Base-by-base conservation (phyloP, 2,329 filamentous ascomycete species). In the Beauveria sp. region DNA sequence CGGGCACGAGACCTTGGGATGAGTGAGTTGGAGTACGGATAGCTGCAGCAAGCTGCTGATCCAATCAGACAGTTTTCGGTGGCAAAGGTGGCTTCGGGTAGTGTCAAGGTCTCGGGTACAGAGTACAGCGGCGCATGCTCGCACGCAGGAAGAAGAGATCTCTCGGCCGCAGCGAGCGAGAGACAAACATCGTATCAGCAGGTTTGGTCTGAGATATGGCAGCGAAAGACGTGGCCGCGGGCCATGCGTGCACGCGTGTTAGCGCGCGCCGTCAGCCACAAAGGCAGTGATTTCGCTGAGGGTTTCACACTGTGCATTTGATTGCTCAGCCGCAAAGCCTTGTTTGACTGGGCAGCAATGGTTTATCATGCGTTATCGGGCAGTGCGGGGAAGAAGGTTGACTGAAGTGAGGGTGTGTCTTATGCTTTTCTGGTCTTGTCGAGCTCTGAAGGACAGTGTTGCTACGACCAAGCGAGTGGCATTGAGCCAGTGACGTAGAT, bases 161-260 rank as follows among this genome's bases (percentile, higher is more conserved):
- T 26, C 45, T 47, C 14, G 22, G 45, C 20, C 45, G 45, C 45
- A 47, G 45, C 6, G 22, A 47, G 20, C 20, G 45, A 16, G 34
- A 38, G 34, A 38, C 34, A 38, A 38, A 16, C 34, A 38, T 16
- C 12, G 12, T 38, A 38, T 38, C 34, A 38, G 34, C 34, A 38
- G 34, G 34, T 38, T 16, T 3, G 34, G 34, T 38, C 34, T 38
- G 14, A 16, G 34, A 38, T 14, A 38, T 38, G 34, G 34, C 12
- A 38, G 34, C 12, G 5, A 38, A 38, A 38, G 34, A 38, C 34
- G 34, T 38, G 52, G 38, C 10, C 38, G 28, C 3, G n/a, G 45
- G 55, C 55, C 38, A 45, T 58, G 55, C 45, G 46, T 57, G 22
- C 38, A 45, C 49, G 55, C 45, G 47, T 58, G 55, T 26, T 58